Conservation (phyloP, 345 rosid species). For the Hirschfeldia incana region DNA sequence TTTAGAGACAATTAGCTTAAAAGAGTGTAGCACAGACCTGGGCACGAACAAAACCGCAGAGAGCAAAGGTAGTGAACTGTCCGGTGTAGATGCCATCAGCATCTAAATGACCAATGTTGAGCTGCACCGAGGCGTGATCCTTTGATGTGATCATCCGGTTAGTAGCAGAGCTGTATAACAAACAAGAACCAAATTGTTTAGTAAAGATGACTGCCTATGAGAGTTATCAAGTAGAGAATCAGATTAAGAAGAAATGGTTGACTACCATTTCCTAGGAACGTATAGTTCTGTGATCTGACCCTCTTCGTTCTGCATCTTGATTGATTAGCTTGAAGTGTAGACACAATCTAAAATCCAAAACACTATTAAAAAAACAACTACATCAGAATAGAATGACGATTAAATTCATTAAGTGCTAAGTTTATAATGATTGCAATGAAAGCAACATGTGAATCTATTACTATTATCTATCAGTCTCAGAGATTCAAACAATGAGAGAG, state of each 20-base stretch:
- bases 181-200: not conserved
- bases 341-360: no score
- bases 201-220: not conserved
- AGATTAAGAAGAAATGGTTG: not conserved
- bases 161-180: slow-evolving; percentile 53
- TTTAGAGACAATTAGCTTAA: not conserved
- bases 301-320: slow-evolving; percentile 86
- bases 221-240: not conserved
- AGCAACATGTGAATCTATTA: no score
- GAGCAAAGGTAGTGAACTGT: slow-evolving; percentile 58
- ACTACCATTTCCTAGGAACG: slow-evolving; percentile 83
- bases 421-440: no score
- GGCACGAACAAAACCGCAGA: slow-evolving; percentile 64
- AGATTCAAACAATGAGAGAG: no score
- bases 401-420: no score
- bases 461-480: no score
- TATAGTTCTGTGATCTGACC: slow-evolving; percentile 73
- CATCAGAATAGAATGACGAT: no score
- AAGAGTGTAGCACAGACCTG: slow-evolving; percentile 46
- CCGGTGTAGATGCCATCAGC: slow-evolving; percentile 54
- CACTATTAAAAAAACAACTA: no score
- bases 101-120: slow-evolving; percentile 64
- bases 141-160: slow-evolving; percentile 65
- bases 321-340: not conserved
- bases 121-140: slow-evolving; percentile 43